A percentile compares a stretch with the other conserved stretches of the same genome.
Evolutionary conservation across 2,329 filamentous ascomycete genomes (phyloP).

Genomic region (Penicillium sp.): DNA sequence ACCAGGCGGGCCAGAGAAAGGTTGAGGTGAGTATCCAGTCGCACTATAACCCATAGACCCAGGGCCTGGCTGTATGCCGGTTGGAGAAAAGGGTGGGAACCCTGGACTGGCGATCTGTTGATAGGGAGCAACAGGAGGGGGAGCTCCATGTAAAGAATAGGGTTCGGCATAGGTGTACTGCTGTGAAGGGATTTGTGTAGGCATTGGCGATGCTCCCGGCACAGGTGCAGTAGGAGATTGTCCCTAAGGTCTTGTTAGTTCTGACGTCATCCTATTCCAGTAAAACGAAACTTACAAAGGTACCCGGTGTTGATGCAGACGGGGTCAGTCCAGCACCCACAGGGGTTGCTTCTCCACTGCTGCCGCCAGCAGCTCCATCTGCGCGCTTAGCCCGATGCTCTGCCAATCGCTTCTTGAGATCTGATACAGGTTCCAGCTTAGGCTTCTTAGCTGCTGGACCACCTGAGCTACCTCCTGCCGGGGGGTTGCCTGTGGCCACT

Average conservation of each 20-base stretch:
- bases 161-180: conserved; percentile 42
- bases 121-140: conserved; percentile 38
- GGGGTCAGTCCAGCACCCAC: conserved; percentile 44
- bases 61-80: conserved; percentile 36
- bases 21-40: conserved; percentile 33
- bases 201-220: conserved; percentile 18
- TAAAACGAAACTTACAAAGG: conserved; percentile 57
- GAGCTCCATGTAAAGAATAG: conserved; percentile 36
- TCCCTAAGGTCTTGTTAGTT: conserved; percentile 24
- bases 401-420: conserved; percentile 77
- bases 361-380: conserved; percentile 57
- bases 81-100: conserved; percentile 38
- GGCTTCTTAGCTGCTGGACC: conserved; percentile 59
- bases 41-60: conserved; percentile 33
- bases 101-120: conserved; percentile 43
- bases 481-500: conserved; percentile 79
- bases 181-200: conserved; percentile 36
- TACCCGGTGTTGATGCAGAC: conserved; percentile 43
- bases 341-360: conserved; percentile 60
- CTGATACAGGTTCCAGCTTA: conserved; percentile 71
- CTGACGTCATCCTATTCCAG: background rate
- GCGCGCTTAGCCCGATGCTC: conserved; percentile 70
- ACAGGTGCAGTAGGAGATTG: conserved; percentile 28
- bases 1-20: conserved; percentile 29
- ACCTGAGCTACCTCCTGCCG: conserved; percentile 58